These are phyloP conservation scores for Hanseniaspora hatyaiensis DNA, from an alignment of 805 yeast genomes.

Conservation along the genomic window DNA sequence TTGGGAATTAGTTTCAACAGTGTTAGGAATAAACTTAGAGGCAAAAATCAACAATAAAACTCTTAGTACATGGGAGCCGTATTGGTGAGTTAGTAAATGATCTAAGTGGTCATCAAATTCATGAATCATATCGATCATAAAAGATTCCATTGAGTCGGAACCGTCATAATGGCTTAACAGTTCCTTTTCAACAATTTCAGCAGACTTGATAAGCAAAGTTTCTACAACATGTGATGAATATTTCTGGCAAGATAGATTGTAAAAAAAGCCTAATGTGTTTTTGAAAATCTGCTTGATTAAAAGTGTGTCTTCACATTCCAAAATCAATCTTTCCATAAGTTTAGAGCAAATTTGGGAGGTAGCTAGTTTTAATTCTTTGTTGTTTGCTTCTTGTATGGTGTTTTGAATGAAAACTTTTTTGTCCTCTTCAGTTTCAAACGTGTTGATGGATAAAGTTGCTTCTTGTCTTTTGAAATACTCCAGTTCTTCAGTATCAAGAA, in stretches of 20 bases:
- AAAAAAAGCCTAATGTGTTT: constrained; percentile 62
- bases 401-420: constrained; percentile 58
- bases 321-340: constrained; percentile 73
- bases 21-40: constrained; percentile 67
- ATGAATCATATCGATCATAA: constrained; percentile 51
- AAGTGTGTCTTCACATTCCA: constrained; percentile 52
- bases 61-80: constrained; percentile 81
- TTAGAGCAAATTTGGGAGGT: constrained; percentile 94
- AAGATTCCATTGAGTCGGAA: constrained; percentile 49
- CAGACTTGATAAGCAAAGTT: constrained; percentile 63
- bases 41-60: constrained; percentile 57
- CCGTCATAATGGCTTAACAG: constrained; percentile 34
- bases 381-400: constrained; percentile 73
- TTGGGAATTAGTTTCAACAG: constrained; percentile 55
- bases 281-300: constrained; percentile 47
- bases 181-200: constrained; percentile 66
- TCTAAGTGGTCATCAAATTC: constrained; percentile 53
- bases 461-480: constrained; percentile 93
- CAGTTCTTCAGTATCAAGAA: constrained; percentile 69
- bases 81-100: constrained; percentile 58
- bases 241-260: constrained; percentile 70
- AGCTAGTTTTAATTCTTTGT: constrained; percentile 81
- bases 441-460: constrained; percentile 66
- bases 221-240: constrained; percentile 91
- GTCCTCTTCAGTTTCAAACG: constrained; percentile 64